phyloP scores from a whole-genome alignment of 176 grass and related monocot species.

The Carex cristatella region DNA sequence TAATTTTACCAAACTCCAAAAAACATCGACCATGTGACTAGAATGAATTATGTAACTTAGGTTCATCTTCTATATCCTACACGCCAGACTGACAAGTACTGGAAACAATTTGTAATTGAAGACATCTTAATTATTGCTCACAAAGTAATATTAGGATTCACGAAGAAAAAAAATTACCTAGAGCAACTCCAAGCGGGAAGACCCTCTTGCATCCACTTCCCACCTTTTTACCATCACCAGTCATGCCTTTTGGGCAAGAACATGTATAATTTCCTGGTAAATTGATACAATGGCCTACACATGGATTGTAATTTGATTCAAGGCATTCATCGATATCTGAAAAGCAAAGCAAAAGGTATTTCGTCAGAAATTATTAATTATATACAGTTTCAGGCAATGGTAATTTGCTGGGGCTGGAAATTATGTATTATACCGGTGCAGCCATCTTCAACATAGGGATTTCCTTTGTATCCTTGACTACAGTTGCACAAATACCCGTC shows the following conservation, averaged over 20 bases:
- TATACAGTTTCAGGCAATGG: not conserved
- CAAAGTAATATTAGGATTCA: not conserved
- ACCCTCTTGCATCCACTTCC: not conserved
- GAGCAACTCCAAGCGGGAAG: not conserved
- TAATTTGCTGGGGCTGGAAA: not conserved
- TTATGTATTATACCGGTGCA: conserved; percentile 15
- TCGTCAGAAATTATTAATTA: not conserved
- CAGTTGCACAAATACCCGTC: conserved; percentile 22
- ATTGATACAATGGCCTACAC: not conserved
- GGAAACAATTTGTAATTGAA: no score
- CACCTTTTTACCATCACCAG: not conserved
- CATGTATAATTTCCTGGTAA: not conserved
- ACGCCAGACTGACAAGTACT: no score
- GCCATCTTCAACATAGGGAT: conserved; percentile 22
- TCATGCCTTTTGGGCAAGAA: not conserved
- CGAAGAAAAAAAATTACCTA: not conserved
- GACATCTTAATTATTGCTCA: not conserved
- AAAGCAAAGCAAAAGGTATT: not conserved
- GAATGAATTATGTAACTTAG: no score
- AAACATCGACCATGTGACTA: no score
- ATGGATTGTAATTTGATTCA: not conserved
- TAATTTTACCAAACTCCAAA: no score
- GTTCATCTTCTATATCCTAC: no score
- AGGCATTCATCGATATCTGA: not conserved
- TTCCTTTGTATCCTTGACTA: conserved; percentile 19